Base-by-base conservation (phyloP, 208 protist genomes). In the Crithidia bombi region DNA sequence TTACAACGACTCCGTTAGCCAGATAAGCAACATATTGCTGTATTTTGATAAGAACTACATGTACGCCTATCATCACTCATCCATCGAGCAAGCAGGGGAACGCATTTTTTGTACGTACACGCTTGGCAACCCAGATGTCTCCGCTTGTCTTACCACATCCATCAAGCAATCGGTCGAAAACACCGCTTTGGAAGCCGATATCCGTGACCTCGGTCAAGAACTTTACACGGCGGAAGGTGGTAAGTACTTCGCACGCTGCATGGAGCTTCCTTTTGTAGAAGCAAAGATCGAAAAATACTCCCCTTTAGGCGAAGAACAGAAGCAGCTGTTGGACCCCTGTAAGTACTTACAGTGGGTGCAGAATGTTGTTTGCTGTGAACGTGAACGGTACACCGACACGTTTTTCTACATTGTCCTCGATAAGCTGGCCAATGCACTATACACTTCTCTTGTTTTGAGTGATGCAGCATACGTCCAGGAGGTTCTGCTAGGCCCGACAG, bases 11-110 rank as follows among this genome's bases (percentile, higher is more conserved):
- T 73, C 83, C 19, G 55, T 93, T 17, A 41, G 64, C n/a, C 56
- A 75, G 44, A 81, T 93, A 17, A 82, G 76, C 69, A 72, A 70
- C 32, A 68, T 83, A n/a, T 63, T 91, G 39, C 54, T 87, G 10
- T 92, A 88, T 61, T 90, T 91, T 50, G 86, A 87, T 33, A 87
- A 87, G 36, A 83, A 83, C 55, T 79, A 80, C 43, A 71, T 79
- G 67, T 62, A 79, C 65, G 50, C 64, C 4, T 62, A 68, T 35
- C 63, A 82, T 43, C 62, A 78, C 26, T 77, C 79, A 5, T 80
- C 79, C 21, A 78, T 90, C 19, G 51, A 74, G 38, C 59, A 85
- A 25, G 71, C 85, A 43, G 84, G 83, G 3, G 81, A 90, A 49
- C 70, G 56, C 11, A 70, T 85, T 57, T 89, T 93, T 76, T 85